Base-by-base conservation (phyloP, 768 basidiomycete genomes). In the Tylopilus intermedius region DNA sequence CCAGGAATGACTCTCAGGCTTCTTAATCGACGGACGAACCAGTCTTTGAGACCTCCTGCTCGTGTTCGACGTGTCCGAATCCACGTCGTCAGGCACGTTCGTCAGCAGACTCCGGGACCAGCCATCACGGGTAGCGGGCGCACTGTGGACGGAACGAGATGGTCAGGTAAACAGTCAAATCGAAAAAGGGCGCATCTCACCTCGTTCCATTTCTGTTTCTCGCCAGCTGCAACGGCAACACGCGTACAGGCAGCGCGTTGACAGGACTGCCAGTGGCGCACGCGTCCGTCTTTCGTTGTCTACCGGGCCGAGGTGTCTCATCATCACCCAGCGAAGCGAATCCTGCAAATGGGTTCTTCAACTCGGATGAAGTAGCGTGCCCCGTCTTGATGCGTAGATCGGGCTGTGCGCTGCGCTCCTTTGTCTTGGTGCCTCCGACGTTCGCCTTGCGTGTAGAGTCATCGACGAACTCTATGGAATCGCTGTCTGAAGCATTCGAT, bases 231-330 rank as follows among this genome's bases (percentile, higher is more conserved):
- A 68, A 41, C n/a, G 67, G 67, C 2, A 49, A 49, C 8, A 21
- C 15, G 3, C 39, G 37, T 44, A 18, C 29, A 21, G 43, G 44
- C 13, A 45, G 51, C 10, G 26, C n/a, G 24, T 50, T 29, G 26
- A 9, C 24, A 11, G 24, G n/a, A 9, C 32, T 38, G 30, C 24
- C 49, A 2, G 10, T 3, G 9, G 32, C 33, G 6, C 22, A 22
- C 15, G 27, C 15, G 7, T 46, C n/a, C 4, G 29, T 45, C 32
- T 9, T 46, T 9, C 38, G 56, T 48, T 21, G 48, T 41, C 51
- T 48, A 22, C 30, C 6, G 5, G 66, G 68, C 32, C 66, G 59
- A 44, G 67, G 68, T 2, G 68, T 68, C 22, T 38, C 57, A 21
- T 68, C 59, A 1, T n/a, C 32, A 18, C 45, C 33, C 6, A 57